Conservation (phyloP, 2,329 filamentous ascomycete species). For the Xylaria sp. region DNA sequence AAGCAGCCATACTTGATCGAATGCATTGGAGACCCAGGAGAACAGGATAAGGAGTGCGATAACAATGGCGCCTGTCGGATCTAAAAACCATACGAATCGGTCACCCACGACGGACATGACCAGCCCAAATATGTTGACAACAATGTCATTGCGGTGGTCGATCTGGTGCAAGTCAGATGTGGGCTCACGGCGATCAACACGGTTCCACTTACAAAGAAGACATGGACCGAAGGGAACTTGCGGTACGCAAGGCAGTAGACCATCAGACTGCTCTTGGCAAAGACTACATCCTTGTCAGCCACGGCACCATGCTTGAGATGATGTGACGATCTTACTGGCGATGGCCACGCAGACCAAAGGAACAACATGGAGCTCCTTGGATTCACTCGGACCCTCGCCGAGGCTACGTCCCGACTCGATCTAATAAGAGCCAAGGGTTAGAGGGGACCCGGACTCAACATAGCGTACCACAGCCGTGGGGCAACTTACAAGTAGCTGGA, state of each 20-base stretch:
- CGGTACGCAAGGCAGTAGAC: constrained; percentile 57
- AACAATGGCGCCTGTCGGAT: constrained; percentile 61
- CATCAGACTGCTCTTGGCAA: constrained; percentile 55
- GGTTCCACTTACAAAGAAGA: constrained; percentile 51
- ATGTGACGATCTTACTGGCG: constrained; percentile 48
- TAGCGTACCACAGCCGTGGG: constrained; percentile 10
- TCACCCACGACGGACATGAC: constrained; percentile 59
- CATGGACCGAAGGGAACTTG: constrained; percentile 56
- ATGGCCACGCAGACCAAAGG: constrained; percentile 58
- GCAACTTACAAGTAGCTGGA: constrained; percentile 58
- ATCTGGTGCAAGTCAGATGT: constrained; percentile 37
- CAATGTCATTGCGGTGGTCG: constrained; percentile 60
- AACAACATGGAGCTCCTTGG: constrained; percentile 52
- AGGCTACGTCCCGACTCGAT: constrained; percentile 60
- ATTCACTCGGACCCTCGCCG: constrained; percentile 45
- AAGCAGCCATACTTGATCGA: constrained; percentile 63
- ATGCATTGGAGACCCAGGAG: constrained; percentile 63
- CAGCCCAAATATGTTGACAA: constrained; percentile 58
- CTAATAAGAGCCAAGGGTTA: constrained; percentile 33
- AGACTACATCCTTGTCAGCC: constrained; percentile 41
- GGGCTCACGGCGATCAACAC: background rate
- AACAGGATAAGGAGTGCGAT: constrained; percentile 64
- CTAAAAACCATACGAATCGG: constrained; percentile 60
- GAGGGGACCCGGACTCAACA: constrained; percentile 14
- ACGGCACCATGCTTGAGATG: background rate